Evolutionary conservation across 148 eudicot genomes (phyloP).

Genomic region (Chenopodium suecicum): DNA sequence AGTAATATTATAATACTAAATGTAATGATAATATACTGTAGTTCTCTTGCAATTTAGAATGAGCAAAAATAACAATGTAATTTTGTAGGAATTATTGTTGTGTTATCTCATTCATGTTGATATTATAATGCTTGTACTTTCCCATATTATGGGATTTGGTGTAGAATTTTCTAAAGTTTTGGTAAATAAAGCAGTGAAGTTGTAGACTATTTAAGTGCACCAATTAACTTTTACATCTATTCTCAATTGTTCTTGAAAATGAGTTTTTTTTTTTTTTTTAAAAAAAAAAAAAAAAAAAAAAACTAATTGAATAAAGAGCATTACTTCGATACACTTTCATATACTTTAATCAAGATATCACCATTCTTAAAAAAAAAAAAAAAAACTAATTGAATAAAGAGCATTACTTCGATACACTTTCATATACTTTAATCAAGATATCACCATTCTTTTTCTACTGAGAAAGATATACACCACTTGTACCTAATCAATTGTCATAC

Average conservation of each 20-base stretch:
- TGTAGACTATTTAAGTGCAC: no score
- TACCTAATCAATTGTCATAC: not conserved
- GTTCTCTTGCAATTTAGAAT: not conserved
- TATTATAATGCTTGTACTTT: constrained; percentile 17
- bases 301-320: no score
- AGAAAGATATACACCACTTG: no score
- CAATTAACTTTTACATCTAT: not conserved
- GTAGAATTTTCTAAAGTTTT: constrained; percentile 19
- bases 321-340: no score
- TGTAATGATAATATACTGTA: not conserved
- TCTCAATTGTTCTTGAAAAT: not conserved
- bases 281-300: no score
- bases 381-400: no score
- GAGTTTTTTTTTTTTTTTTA: no score
- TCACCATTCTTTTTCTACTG: not conserved
- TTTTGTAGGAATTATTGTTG: constrained; percentile 13
- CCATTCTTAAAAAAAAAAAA: no score
- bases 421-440: not conserved
- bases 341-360: no score
- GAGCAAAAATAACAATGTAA: not conserved
- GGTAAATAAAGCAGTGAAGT: not conserved
- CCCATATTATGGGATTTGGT: constrained; percentile 15
- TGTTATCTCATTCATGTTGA: constrained; percentile 15
- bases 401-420: not conserved
- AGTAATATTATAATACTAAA: not conserved